These are phyloP conservation scores for Gliomastix tumulicola DNA, from an alignment of 2,329 filamentous ascomycete genomes.

Conservation along the genomic window DNA sequence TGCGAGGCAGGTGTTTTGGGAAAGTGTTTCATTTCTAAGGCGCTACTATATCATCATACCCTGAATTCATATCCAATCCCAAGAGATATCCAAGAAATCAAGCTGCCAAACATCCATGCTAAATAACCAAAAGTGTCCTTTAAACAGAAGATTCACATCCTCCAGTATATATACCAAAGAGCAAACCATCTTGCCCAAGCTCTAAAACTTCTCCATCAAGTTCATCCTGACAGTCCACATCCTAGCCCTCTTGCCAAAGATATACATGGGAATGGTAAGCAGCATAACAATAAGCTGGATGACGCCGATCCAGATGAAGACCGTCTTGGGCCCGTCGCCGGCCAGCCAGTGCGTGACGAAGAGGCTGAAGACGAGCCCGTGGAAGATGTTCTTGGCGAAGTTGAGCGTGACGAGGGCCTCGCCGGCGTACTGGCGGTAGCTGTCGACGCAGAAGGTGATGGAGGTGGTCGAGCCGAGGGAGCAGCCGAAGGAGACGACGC, in stretches of 20 bases:
- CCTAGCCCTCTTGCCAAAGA: constrained; percentile 80
- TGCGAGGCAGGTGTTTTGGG: too few species aligned
- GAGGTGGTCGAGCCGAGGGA: constrained; percentile 82
- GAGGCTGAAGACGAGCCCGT: constrained; percentile 80
- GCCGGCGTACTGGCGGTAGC: constrained; percentile 86
- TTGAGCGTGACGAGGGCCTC: constrained; percentile 93
- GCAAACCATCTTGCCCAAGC: too few species aligned
- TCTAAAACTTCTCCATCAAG: constrained; percentile 69
- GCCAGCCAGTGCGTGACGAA: constrained; percentile 85
- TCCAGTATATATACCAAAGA: too few species aligned
- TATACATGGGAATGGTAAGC: constrained; percentile 83
- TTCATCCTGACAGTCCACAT: constrained; percentile 93
- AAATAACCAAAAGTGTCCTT: too few species aligned
- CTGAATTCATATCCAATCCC: too few species aligned
- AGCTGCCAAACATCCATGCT: too few species aligned
- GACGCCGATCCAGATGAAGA: constrained; percentile 77
- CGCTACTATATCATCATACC: too few species aligned
- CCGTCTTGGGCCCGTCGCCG: constrained; percentile 63
- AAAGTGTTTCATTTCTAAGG: too few species aligned
- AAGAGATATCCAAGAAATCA: too few species aligned
- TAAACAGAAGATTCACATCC: too few species aligned
- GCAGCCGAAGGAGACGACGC: constrained; percentile 86
- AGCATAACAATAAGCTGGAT: constrained; percentile 75
- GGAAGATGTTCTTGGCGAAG: constrained; percentile 88
- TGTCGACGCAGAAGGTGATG: constrained; percentile 92